Conservation (phyloP, 176 grass and related monocot genomes). For the Guadua angustifolia region DNA sequence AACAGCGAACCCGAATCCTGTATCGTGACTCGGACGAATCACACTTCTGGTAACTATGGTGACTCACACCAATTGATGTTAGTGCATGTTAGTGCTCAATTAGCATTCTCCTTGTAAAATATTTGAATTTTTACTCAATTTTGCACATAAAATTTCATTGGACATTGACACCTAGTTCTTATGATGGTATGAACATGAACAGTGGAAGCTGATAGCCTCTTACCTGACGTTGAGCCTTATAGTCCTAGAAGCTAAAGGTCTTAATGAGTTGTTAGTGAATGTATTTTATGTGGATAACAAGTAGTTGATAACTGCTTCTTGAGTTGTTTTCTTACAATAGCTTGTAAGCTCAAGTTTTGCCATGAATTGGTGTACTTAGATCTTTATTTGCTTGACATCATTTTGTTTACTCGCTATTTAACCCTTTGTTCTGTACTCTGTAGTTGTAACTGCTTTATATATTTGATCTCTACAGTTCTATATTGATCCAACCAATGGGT, state of each 20-base stretch:
- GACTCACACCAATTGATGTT: background rate
- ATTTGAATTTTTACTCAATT: background rate
- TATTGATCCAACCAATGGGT: constrained; percentile 68
- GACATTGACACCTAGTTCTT: background rate
- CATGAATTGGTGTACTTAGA: background rate
- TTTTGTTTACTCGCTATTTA: constrained; percentile 40
- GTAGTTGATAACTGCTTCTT: background rate
- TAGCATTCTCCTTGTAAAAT: background rate
- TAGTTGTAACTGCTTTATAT: constrained; percentile 14
- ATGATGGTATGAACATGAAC: background rate
- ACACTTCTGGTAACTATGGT: too few species aligned
- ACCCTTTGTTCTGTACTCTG: constrained; percentile 15
- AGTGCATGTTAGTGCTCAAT: background rate
- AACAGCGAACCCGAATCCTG: too few species aligned
- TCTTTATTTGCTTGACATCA: constrained; percentile 17
- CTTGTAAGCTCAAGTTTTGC: background rate
- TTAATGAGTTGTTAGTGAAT: constrained; percentile 13
- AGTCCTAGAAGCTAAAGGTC: background rate
- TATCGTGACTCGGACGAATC: too few species aligned
- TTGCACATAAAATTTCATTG: background rate
- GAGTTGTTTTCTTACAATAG: constrained; percentile 30
- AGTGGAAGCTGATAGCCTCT: background rate
- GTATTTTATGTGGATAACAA: background rate
- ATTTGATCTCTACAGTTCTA: constrained; percentile 65
- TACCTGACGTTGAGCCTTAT: background rate